phyloP scores from a whole-genome alignment of 345 rosid genomes.

The Stellera chamaejasme region DNA sequence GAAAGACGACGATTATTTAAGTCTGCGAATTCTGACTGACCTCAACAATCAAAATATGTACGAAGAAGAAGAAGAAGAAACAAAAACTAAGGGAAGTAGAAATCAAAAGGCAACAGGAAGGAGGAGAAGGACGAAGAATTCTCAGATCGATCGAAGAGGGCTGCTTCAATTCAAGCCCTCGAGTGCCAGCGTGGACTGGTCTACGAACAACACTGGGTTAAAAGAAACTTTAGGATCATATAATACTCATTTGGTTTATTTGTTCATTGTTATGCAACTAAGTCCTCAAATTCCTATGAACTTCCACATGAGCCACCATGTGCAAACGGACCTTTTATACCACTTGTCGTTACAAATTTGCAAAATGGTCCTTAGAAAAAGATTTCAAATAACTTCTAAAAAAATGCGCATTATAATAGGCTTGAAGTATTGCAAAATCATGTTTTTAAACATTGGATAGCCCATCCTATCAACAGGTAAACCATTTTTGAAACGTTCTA shows the following conservation, averaged over 20 bases:
- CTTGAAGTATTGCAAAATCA: too few relatives aligned
- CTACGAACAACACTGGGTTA: constrained; percentile 6
- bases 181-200: background rate
- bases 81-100: background rate
- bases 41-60: background rate
- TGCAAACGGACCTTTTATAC: background rate
- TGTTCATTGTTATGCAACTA: background rate
- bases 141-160: constrained; percentile 7
- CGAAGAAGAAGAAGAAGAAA: too few relatives aligned
- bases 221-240: too few relatives aligned
- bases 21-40: background rate
- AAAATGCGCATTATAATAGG: too few relatives aligned
- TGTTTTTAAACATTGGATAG: too few relatives aligned
- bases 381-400: too few relatives aligned
- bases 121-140: too few relatives aligned
- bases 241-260: background rate
- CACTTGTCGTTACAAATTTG: too few relatives aligned
- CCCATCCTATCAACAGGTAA: too few relatives aligned
- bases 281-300: background rate
- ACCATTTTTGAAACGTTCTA: too few relatives aligned
- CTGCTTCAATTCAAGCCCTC: background rate
- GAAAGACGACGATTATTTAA: background rate
- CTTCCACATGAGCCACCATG: background rate
- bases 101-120: background rate
- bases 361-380: too few relatives aligned